Evolutionary conservation across 768 basidiomycete species (phyloP).

Genomic region (Cantharellus anzutake): DNA sequence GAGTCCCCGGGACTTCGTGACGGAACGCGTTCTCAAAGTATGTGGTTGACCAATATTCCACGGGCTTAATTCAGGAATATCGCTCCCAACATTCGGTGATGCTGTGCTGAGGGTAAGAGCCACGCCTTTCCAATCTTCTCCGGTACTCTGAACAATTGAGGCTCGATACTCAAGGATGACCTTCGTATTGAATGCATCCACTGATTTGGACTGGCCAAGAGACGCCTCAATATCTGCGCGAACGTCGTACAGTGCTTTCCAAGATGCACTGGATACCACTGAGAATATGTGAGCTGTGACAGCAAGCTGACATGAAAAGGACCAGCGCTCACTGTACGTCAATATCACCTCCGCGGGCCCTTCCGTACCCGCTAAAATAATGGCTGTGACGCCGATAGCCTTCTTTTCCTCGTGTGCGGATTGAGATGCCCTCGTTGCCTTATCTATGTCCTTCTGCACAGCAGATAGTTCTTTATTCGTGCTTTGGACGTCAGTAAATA

Average conservation of each 20-base stretch:
- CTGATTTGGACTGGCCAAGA: background rate
- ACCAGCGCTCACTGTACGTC: background rate
- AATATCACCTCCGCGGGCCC: too few relatives aligned
- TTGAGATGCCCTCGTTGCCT: background rate
- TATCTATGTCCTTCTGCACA: background rate
- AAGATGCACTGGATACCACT: background rate
- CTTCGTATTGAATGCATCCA: background rate
- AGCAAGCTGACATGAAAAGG: background rate
- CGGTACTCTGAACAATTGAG: background rate
- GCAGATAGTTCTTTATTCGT: too few relatives aligned
- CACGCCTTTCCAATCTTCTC: background rate
- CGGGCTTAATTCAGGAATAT: background rate
- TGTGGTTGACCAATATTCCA: background rate
- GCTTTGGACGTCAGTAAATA: too few relatives aligned
- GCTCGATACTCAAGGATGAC: background rate
- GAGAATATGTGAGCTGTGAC: background rate
- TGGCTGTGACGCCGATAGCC: background rate
- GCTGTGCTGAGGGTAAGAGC: background rate
- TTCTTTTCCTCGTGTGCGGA: too few relatives aligned
- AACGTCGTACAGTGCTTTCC: background rate
- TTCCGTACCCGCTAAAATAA: too few relatives aligned
- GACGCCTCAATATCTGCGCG: background rate
- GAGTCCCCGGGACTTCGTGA: too few relatives aligned
- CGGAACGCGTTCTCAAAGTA: too few relatives aligned
- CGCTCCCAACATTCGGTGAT: background rate